Conservation (phyloP, 1,284 basidiomycete species). For the Chiua sp. region DNA sequence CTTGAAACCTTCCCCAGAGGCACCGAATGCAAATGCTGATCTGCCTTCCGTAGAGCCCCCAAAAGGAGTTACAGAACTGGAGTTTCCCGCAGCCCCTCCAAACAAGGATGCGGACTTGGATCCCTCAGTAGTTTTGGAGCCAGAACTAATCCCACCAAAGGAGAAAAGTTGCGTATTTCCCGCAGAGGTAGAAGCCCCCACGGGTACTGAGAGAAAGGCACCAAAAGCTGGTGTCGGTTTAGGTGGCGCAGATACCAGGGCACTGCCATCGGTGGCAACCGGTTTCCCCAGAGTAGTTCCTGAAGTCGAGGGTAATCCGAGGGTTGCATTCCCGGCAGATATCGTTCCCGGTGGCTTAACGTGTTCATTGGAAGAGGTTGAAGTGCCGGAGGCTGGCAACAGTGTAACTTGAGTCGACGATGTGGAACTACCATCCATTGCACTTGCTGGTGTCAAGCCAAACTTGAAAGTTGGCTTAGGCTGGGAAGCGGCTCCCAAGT, state of each 20-base stretch:
- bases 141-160: constrained; percentile 24
- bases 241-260: constrained; percentile 7
- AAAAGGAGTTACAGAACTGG: constrained; percentile 8
- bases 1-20: constrained; percentile 10
- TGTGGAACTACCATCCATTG: constrained; percentile 8
- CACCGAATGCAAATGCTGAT: constrained; percentile 25
- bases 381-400: constrained; percentile 15
- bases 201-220: constrained; percentile 13
- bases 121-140: constrained; percentile 24
- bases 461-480: constrained; percentile 30
- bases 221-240: constrained; percentile 11
- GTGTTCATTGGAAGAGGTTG: constrained; percentile 16
- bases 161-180: constrained; percentile 17
- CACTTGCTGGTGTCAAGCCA: constrained; percentile 17
- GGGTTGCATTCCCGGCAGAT: constrained; percentile 17
- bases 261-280: not conserved
- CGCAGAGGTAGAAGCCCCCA: constrained; percentile 12
- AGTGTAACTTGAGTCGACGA: constrained; percentile 9
- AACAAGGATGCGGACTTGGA: constrained; percentile 23
- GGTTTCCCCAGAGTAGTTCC: constrained; percentile 19
- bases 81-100: constrained; percentile 3
- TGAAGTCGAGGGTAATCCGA: constrained; percentile 5
- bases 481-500: constrained; percentile 15
- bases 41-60: constrained; percentile 15
- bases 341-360: constrained; percentile 21